Base-by-base conservation (phyloP, 2,329 filamentous ascomycete species). In the Phaeosphaeria sp. region DNA sequence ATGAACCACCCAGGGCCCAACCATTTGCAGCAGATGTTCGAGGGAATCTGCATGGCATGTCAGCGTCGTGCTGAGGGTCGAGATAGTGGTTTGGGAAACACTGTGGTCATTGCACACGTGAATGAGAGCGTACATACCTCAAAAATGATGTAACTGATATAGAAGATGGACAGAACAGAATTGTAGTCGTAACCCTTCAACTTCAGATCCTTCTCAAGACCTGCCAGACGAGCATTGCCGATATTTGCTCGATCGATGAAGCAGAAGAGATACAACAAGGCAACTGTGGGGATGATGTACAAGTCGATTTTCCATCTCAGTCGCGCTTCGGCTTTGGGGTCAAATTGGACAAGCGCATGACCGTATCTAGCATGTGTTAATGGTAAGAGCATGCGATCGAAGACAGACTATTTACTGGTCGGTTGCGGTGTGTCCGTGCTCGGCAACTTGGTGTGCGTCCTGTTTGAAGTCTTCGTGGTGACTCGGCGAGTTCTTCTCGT, bases 221-320 rank as follows among this genome's bases (percentile, higher is more conserved):
- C 88, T 3, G 88, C 88, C 18, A 91, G 78, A 60, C 83, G 84
- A 1, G 88, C 89, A 72, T 91, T 91, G n/a, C 88, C 89, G 39
- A 92, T 89, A 60, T 91, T 91, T 22, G 89, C 87, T n/a, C 89
- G 83, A 66, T 91, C 89, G 62, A 91, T 90, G 75, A 90, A 91
- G 76, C 88, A 90, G 67, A 91, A 90, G 0, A 91, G 81, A 66
- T 91, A 91, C 3, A 91, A 77, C 0, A 90, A 56, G 0, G 88
- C 78, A 0, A 90, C 87, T 0, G 86, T 89, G 0, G 89, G 89
- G 0, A 91, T 80, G 46, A 90, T 84, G 65, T 80, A 84, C 6
- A 89, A 64, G 65, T 91, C 89, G 48, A 91, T 87, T 72, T 91
- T 91, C 67, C 78, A 76, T 7, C 87, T 80, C 22, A 91, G 79